Evolutionary conservation across 2,329 filamentous ascomycete species (phyloP).

Genomic region (Fusarium multiceps): DNA sequence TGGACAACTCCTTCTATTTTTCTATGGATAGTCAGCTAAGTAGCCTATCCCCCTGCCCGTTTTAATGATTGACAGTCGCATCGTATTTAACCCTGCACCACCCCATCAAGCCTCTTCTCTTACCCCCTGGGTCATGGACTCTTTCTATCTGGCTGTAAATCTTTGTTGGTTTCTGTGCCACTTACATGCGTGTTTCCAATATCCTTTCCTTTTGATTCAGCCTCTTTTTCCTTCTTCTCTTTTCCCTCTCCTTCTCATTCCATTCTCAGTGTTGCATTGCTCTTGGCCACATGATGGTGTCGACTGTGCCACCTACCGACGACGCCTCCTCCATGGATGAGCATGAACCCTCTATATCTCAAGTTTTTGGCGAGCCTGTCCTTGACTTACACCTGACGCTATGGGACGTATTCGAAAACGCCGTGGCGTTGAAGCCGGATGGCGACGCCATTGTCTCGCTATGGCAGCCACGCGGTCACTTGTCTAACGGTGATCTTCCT

Average conservation of each 20-base stretch:
- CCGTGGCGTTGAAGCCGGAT: conserved; percentile 46
- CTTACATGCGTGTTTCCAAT: conserved; percentile 30
- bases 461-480: conserved; percentile 45
- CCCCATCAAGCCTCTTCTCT: conserved; percentile 1
- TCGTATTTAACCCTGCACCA: conserved; percentile 40
- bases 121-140: not conserved
- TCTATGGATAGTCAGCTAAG: not conserved
- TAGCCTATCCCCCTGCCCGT: not conserved
- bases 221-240: conserved; percentile 14
- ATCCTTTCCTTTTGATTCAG: conserved; percentile 33
- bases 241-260: not conserved
- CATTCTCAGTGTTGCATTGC: not conserved
- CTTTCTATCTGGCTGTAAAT: conserved; percentile 1
- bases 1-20: not conserved
- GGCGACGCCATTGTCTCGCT: conserved; percentile 52
- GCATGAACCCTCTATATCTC: conserved; percentile 31
- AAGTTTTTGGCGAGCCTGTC: conserved; percentile 46
- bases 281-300: conserved; percentile 21
- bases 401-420: conserved; percentile 50
- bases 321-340: conserved; percentile 8
- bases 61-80: not conserved
- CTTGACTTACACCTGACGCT: conserved; percentile 46
- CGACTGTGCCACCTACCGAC: conserved; percentile 18
- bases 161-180: conserved; percentile 24
- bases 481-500: conserved; percentile 1